Evolutionary conservation across 2,329 filamentous ascomycete species (phyloP).

Genomic region (Aspergillus pseudoviridinutans): DNA sequence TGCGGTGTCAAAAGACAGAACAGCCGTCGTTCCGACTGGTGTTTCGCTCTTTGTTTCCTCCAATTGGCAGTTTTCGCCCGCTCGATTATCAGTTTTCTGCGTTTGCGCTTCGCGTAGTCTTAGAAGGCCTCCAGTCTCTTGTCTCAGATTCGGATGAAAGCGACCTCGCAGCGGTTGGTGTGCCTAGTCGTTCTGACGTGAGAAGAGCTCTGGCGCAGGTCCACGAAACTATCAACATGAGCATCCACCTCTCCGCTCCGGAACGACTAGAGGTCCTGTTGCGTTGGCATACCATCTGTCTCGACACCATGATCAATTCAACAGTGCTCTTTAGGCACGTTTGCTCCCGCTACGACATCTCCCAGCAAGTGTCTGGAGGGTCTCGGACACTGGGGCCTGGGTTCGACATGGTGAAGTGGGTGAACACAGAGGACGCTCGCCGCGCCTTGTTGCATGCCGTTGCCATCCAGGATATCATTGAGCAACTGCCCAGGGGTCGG

Average conservation of each 20-base stretch:
- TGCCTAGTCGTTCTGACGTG: conserved; percentile 38
- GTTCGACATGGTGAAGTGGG: conserved; percentile 40
- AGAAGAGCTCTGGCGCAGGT: conserved; percentile 38
- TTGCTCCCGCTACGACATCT: conserved; percentile 37
- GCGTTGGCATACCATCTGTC: conserved; percentile 45
- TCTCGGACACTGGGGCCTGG: conserved; percentile 21
- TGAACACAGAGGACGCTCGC: conserved; percentile 36
- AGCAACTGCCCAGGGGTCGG: conserved; percentile 42
- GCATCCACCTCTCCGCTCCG: conserved; percentile 30
- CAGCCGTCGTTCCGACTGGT: conserved; percentile 40
- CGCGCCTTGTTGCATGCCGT: conserved; percentile 42
- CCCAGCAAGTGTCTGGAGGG: conserved; percentile 38
- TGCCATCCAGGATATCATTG: conserved; percentile 46
- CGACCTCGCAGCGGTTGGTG: conserved; percentile 36
- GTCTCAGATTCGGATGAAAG: conserved; percentile 39
- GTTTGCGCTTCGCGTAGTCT: conserved; percentile 40
- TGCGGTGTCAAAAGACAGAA: conserved; percentile 28
- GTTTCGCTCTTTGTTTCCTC: conserved; percentile 39
- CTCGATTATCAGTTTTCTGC: conserved; percentile 36
- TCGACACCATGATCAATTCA: conserved; percentile 41
- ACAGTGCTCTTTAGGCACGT: conserved; percentile 38
- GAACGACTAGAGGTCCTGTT: conserved; percentile 41
- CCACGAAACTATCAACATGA: conserved; percentile 37
- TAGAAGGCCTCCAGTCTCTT: conserved; percentile 44
- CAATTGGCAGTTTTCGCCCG: conserved; percentile 23